These are phyloP conservation scores for Colletotrichum kahawae DNA, from an alignment of 2,329 filamentous ascomycete genomes.

Conservation along the genomic window DNA sequence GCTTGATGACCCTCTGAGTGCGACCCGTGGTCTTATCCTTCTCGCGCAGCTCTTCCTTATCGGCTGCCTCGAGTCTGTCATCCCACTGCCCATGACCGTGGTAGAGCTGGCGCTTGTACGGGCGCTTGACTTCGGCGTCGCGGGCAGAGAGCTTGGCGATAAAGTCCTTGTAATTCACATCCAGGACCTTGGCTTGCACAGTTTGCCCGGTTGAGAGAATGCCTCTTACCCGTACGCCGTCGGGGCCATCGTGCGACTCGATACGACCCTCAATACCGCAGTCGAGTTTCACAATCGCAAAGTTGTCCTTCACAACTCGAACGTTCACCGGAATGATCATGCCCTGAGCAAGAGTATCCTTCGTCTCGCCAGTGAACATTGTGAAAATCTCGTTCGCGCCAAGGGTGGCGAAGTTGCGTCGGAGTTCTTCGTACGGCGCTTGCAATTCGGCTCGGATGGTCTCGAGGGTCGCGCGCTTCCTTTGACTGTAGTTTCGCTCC, in stretches of 20 bases:
- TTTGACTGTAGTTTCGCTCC: conserved; percentile 89
- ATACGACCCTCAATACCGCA: conserved; percentile 92
- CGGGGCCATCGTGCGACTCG: conserved; percentile 80
- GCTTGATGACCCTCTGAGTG: conserved; percentile 94
- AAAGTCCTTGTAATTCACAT: conserved; percentile 86
- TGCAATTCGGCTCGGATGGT: conserved; percentile 94
- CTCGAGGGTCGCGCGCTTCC: conserved; percentile 94
- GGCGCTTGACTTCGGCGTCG: conserved; percentile 78
- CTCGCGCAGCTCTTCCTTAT: conserved; percentile 82
- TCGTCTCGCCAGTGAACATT: conserved; percentile 94
- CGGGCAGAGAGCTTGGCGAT: conserved; percentile 83
- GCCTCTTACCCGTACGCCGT: conserved; percentile 72
- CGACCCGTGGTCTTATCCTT: conserved; percentile 87
- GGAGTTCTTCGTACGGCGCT: conserved; percentile 91
- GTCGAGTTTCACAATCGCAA: conserved; percentile 91
- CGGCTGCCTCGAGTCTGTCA: conserved; percentile 76
- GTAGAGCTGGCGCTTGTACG: conserved; percentile 72
- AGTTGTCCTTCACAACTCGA: conserved; percentile 87
- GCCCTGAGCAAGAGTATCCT: conserved; percentile 79
- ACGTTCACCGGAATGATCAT: conserved; percentile 94
- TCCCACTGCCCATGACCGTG: conserved; percentile 87
- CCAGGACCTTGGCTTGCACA: conserved; percentile 84
- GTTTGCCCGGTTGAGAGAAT: conserved; percentile 83
- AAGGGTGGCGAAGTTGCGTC: conserved; percentile 76
- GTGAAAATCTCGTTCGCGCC: conserved; percentile 85